Conservation (phyloP, 768 basidiomycete genomes). For the Boletus vinaceobasis region DNA sequence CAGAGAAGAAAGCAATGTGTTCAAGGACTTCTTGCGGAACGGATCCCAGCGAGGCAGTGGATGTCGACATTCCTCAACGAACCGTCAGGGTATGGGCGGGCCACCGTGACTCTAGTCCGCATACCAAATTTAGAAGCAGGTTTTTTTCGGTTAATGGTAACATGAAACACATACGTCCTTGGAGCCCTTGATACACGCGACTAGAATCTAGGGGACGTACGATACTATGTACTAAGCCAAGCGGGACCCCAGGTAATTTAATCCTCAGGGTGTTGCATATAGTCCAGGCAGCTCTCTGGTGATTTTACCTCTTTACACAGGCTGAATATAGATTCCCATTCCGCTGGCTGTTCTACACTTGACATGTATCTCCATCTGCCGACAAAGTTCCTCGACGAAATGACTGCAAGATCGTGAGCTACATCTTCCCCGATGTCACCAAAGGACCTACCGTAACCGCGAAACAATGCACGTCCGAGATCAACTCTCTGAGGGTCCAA, state of each 20-base stretch:
- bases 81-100: background rate
- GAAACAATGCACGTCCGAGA: constrained; percentile 39
- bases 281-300: constrained; percentile 1
- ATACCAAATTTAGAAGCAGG: constrained; percentile 6
- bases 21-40: constrained; percentile 80
- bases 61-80: constrained; percentile 6
- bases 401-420: constrained; percentile 34
- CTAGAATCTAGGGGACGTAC: background rate
- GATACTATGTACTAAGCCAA: background rate
- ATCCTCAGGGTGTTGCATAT: background rate
- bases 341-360: constrained; percentile 32
- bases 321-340: constrained; percentile 54
- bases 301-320: constrained; percentile 39
- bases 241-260: background rate
- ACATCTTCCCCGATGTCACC: background rate
- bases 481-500: constrained; percentile 25
- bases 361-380: constrained; percentile 43
- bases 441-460: constrained; percentile 43
- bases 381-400: constrained; percentile 49
- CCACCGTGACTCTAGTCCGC: background rate
- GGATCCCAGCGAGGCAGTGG: constrained; percentile 35
- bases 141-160: background rate
- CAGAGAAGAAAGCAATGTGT: constrained; percentile 67
- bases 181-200: constrained; percentile 7
- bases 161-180: background rate